These are phyloP conservation scores for Nakaseomyces sp. DNA, from an alignment of 1,139 yeast genomes.

Conservation along the genomic window DNA sequence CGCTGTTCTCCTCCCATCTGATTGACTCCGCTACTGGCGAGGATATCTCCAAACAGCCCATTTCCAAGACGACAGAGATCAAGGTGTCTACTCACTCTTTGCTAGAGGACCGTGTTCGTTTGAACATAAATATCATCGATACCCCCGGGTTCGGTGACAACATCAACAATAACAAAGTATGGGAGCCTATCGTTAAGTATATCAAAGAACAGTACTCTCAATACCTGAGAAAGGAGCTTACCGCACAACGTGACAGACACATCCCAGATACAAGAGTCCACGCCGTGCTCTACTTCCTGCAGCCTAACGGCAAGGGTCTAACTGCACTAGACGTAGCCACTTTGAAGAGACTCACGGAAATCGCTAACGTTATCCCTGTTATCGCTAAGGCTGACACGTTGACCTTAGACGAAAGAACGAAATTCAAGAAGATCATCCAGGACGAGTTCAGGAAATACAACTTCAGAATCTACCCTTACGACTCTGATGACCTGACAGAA, in stretches of 20 bases:
- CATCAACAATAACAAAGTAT: constrained; percentile 87
- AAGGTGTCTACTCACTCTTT: constrained; percentile 61
- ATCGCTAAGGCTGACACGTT: constrained; percentile 89
- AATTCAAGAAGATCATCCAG: constrained; percentile 67
- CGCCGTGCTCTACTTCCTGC: constrained; percentile 82
- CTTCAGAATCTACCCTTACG: constrained; percentile 82
- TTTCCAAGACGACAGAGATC: constrained; percentile 83
- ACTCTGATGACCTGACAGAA: constrained; percentile 60
- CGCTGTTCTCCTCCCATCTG: constrained; percentile 77
- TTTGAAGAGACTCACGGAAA: constrained; percentile 75
- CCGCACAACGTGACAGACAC: constrained; percentile 84
- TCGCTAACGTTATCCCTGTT: constrained; percentile 89
- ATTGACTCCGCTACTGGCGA: constrained; percentile 55
- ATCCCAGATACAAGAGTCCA: constrained; percentile 91
- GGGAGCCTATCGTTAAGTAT: constrained; percentile 95
- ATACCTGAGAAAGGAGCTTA: constrained; percentile 87
- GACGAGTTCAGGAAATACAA: constrained; percentile 67
- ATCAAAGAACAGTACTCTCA: constrained; percentile 94
- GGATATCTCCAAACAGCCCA: constrained; percentile 50
- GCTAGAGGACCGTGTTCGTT: constrained; percentile 77
- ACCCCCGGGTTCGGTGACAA: constrained; percentile 98
- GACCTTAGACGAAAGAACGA: constrained; percentile 74
- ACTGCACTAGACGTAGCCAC: constrained; percentile 77
- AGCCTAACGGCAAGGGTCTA: constrained; percentile 78
- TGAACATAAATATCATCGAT: constrained; percentile 81